These are phyloP conservation scores for Vitis rupestris DNA, from an alignment of 164 flowering plant species.

Conservation along the genomic window DNA sequence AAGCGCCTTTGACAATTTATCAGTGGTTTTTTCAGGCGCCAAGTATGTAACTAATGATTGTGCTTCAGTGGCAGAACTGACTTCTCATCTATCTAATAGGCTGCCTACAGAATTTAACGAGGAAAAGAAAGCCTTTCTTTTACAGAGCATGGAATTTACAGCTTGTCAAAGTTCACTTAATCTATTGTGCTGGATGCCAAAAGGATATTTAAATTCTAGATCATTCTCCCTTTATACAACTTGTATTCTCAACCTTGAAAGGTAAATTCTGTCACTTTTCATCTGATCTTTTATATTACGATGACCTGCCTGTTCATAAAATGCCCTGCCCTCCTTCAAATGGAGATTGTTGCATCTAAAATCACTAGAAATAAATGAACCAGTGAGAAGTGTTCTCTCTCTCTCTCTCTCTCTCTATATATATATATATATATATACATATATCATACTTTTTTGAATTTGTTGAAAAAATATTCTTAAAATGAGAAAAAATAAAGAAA, in stretches of 20 bases:
- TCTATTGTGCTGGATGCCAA: constrained; percentile 70
- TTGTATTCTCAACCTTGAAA: constrained; percentile 69
- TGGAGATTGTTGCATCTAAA: not conserved
- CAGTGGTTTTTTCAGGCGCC: constrained; percentile 13
- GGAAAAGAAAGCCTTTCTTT: constrained; percentile 3
- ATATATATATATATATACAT: too few relatives aligned
- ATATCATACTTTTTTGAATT: too few relatives aligned
- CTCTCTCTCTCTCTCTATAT: not conserved
- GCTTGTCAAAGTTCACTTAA: constrained; percentile 53
- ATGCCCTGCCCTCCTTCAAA: not conserved
- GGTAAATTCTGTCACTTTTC: constrained; percentile 36
- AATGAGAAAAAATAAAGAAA: too few relatives aligned
- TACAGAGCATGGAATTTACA: constrained; percentile 19
- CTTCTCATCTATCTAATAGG: constrained; percentile 13
- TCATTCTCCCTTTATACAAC: constrained; percentile 34
- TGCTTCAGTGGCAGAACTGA: constrained; percentile 5
- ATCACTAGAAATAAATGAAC: not conserved
- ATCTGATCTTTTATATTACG: not conserved
- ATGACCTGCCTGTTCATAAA: not conserved
- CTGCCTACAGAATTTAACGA: constrained; percentile 3
- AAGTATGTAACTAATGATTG: constrained; percentile 8
- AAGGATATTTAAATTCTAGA: constrained; percentile 37
- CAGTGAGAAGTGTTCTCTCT: not conserved
- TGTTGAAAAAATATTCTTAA: too few relatives aligned
- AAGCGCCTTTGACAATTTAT: constrained; percentile 32